phyloP scores from a whole-genome alignment of 2,329 filamentous ascomycete species.

The Ophiosphaerella korrae region DNA sequence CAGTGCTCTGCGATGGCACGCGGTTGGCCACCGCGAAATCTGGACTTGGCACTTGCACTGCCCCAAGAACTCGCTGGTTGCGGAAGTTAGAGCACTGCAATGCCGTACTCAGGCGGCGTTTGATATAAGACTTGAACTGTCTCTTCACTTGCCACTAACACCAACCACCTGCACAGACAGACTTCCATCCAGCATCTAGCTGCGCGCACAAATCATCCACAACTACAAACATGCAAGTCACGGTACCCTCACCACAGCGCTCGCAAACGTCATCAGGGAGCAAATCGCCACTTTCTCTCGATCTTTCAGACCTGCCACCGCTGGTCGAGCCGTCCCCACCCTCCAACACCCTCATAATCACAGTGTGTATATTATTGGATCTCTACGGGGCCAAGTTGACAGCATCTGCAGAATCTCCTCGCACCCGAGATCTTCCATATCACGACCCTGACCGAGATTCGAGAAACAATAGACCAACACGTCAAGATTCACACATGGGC shows the following conservation, averaged over 20 bases:
- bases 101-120: conserved; percentile 18
- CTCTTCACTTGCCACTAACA: conserved; percentile 19
- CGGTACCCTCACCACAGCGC: conserved; percentile 38
- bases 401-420: conserved; percentile 63
- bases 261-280: conserved; percentile 43
- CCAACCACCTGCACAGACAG: conserved; percentile 13
- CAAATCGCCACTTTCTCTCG: conserved; percentile 66
- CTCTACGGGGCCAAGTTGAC: conserved; percentile 14
- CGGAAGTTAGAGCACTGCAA: conserved; percentile 26
- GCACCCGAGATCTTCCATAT: conserved; percentile 75
- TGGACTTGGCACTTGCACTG: conserved; percentile 23
- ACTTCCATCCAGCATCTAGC: conserved; percentile 8
- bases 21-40: conserved; percentile 20
- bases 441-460: conserved; percentile 74
- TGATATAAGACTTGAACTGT: conserved; percentile 31
- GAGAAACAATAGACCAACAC: conserved; percentile 70
- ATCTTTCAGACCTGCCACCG: conserved; percentile 74
- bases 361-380: conserved; percentile 47
- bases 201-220: conserved; percentile 17
- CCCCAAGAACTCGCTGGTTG: conserved; percentile 19
- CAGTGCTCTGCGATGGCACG: conserved; percentile 30
- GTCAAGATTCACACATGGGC: conserved; percentile 78
- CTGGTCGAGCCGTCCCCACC: conserved; percentile 73
- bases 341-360: conserved; percentile 84
- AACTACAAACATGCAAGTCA: conserved; percentile 33